Evolutionary conservation across 495 filamentous ascomycete genomes (phyloP).

Genomic region (Hypoxylon crocopeplum): DNA sequence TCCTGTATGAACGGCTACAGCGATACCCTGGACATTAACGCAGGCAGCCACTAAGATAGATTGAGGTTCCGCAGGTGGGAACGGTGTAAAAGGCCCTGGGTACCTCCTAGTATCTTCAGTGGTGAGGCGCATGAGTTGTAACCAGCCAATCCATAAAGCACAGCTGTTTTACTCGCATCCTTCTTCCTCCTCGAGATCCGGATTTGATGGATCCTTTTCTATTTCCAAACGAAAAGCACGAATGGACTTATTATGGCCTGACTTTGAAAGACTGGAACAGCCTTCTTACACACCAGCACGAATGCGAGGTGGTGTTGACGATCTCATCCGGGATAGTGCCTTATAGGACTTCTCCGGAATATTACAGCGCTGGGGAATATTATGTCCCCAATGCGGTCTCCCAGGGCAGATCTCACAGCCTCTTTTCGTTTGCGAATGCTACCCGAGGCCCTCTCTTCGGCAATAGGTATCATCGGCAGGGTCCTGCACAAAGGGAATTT

Average conservation of each 20-base stretch:
- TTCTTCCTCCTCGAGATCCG: constrained; percentile 23
- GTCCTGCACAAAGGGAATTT: not conserved
- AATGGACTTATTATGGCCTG: constrained; percentile 17
- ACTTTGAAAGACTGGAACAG: constrained; percentile 18
- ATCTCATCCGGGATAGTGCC: constrained; percentile 15
- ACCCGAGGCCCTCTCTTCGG: constrained; percentile 1
- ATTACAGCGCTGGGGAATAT: not conserved
- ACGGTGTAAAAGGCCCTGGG: no score
- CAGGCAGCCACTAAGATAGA: no score
- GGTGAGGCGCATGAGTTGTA: constrained; percentile 16
- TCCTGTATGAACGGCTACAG: no score
- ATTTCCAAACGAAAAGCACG: constrained; percentile 1
- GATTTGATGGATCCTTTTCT: constrained; percentile 22
- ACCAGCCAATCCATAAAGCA: constrained; percentile 7
- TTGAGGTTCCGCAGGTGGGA: no score
- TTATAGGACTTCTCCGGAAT: constrained; percentile 1
- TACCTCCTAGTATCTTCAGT: no score
- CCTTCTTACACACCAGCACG: constrained; percentile 10
- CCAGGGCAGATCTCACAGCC: not conserved
- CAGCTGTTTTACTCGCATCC: constrained; percentile 19
- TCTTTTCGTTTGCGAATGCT: constrained; percentile 6
- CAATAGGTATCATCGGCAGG: constrained; percentile 5
- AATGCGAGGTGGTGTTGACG: constrained; percentile 5
- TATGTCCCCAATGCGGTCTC: constrained; percentile 1
- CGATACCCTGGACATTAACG: no score